Percentiles rank a stretch among this genome's conserved stretches.
Evolutionary conservation across 192 early-diverging fungal species (phyloP).

Genomic region (Phlyctochytrium bullatum): DNA sequence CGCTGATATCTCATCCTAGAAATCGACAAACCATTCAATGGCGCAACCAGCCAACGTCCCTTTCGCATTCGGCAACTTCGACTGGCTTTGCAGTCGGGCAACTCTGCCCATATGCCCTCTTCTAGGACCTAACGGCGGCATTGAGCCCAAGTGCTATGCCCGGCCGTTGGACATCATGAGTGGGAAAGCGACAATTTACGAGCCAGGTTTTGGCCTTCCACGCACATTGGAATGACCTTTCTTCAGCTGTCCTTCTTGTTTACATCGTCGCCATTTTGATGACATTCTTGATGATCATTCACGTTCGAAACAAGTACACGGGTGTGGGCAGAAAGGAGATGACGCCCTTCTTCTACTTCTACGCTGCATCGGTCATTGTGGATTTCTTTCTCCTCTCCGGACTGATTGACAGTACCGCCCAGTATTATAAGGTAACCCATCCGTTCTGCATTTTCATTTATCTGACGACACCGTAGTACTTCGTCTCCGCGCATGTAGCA

Average conservation of each 20-base stretch:
- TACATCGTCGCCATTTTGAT: constrained; percentile 85
- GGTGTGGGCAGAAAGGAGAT: constrained; percentile 94
- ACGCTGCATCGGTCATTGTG: constrained; percentile 72
- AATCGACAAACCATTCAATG: neutral
- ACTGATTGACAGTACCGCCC: constrained; percentile 77
- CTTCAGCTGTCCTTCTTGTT: constrained; percentile 77
- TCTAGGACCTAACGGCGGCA: constrained; percentile 66
- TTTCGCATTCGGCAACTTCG: constrained; percentile 73
- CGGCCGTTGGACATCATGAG: constrained; percentile 76
- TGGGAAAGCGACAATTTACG: constrained; percentile 76
- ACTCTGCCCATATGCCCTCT: constrained; percentile 84
- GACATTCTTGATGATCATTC: constrained; percentile 95
- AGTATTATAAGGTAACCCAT: constrained; percentile 64
- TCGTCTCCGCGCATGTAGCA: constrained; percentile 73
- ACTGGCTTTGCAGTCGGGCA: constrained; percentile 76
- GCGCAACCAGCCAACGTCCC: neutral
- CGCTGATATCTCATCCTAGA: no score
- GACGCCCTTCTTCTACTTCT: constrained; percentile 90
- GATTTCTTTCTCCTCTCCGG: constrained; percentile 87
- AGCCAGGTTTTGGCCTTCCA: constrained; percentile 49
- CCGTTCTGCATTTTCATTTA: neutral
- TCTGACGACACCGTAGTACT: constrained; percentile 74
- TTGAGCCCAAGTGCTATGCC: constrained; percentile 87
- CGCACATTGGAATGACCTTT: neutral
- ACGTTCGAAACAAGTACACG: constrained; percentile 91